These are phyloP conservation scores for Daldinia loculata DNA, from an alignment of 495 filamentous ascomycete species.

Conservation along the genomic window DNA sequence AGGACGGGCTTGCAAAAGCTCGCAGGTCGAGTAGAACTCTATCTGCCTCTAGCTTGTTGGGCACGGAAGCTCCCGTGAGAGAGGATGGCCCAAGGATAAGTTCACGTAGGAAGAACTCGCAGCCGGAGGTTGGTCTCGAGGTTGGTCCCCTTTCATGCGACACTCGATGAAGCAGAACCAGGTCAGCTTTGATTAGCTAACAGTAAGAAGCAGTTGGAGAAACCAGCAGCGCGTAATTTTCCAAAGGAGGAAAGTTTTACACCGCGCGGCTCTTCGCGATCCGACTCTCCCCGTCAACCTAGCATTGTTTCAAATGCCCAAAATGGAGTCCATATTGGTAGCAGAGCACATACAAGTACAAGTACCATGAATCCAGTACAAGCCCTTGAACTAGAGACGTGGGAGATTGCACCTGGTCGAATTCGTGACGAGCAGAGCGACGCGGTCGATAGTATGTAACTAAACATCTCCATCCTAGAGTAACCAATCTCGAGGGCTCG, in stretches of 20 bases:
- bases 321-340: neutral
- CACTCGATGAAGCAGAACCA: neutral
- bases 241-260: neutral
- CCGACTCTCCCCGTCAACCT: neutral
- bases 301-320: neutral
- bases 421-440: conserved; percentile 25
- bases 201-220: conserved; percentile 7
- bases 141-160: neutral
- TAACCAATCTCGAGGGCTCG: neutral
- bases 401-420: conserved; percentile 49
- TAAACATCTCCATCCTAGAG: neutral
- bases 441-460: conserved; percentile 37
- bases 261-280: neutral
- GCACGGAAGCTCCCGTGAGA: neutral
- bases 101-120: conserved; percentile 28
- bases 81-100: conserved; percentile 33
- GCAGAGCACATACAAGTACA: neutral
- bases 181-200: neutral
- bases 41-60: neutral
- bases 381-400: conserved; percentile 50
- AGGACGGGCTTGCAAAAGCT: neutral
- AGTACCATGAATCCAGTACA: conserved; percentile 12
- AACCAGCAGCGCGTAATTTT: neutral
- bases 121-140: conserved; percentile 4
- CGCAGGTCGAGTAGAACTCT: no score